These are phyloP conservation scores for Lachnellula occidentalis DNA, from an alignment of 2,329 filamentous ascomycete genomes.

Conservation along the genomic window DNA sequence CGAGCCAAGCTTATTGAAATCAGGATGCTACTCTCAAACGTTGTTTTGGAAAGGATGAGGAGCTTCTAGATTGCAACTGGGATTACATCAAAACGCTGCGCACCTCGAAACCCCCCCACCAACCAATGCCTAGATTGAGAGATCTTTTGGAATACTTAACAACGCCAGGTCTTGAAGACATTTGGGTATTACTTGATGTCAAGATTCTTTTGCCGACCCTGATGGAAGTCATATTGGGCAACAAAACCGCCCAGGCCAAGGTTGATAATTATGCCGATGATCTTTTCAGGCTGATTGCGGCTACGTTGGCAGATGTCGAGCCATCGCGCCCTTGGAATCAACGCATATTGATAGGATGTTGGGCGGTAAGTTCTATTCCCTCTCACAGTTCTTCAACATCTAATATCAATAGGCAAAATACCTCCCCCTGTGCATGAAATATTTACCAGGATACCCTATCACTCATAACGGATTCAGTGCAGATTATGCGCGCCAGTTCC, in stretches of 20 bases:
- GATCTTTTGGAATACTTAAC: constrained; percentile 72
- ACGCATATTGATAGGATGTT: constrained; percentile 74
- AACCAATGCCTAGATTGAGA: constrained; percentile 65
- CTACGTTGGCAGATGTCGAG: constrained; percentile 52
- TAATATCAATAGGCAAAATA: constrained; percentile 51
- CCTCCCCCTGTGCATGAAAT: constrained; percentile 54
- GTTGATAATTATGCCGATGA: constrained; percentile 65
- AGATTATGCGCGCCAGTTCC: constrained; percentile 61
- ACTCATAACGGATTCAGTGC: constrained; percentile 61
- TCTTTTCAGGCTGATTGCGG: constrained; percentile 62
- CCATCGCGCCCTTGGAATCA: constrained; percentile 57
- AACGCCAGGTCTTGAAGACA: constrained; percentile 55
- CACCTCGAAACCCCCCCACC: constrained; percentile 61
- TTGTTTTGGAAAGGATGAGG: constrained; percentile 69
- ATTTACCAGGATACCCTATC: constrained; percentile 58
- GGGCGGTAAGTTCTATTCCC: constrained; percentile 52
- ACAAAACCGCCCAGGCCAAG: constrained; percentile 34
- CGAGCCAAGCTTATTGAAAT: not conserved
- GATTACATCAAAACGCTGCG: constrained; percentile 61
- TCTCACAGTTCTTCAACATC: not conserved
- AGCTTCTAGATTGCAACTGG: constrained; percentile 73
- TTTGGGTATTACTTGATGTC: constrained; percentile 85
- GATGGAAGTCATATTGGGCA: not conserved
- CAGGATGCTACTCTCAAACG: constrained; percentile 72
- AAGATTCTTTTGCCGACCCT: constrained; percentile 52